A percentile compares a stretch with the other conserved stretches of the same genome.
Conservation (phyloP, 2,329 filamentous ascomycete genomes). For the Acrocalymma vagum region DNA sequence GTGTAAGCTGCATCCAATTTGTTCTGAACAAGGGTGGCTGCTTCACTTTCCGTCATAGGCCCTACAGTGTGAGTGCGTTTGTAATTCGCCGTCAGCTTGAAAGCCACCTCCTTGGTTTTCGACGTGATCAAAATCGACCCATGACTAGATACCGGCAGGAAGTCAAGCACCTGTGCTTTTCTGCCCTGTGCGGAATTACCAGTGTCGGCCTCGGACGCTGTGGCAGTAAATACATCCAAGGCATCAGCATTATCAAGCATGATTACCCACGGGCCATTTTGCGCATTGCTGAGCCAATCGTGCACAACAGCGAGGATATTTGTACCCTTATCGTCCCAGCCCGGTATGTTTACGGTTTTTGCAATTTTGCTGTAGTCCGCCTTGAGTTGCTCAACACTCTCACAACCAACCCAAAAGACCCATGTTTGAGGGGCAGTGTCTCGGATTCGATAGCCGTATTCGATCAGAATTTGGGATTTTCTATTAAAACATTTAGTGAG, state of each 20-base stretch:
- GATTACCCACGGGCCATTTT: constrained; percentile 37
- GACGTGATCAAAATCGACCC: constrained; percentile 23
- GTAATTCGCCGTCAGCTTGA: constrained; percentile 23
- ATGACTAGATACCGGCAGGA: constrained; percentile 15
- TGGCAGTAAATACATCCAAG: constrained; percentile 12
- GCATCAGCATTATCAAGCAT: constrained; percentile 44
- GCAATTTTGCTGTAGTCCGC: constrained; percentile 38
- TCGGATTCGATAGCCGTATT: constrained; percentile 28
- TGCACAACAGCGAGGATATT: constrained; percentile 32
- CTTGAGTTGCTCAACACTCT: constrained; percentile 28
- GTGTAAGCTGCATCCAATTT: constrained; percentile 7
- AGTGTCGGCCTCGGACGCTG: neutral
- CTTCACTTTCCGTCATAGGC: constrained; percentile 23
- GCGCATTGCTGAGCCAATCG: constrained; percentile 29
- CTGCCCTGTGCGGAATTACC: neutral
- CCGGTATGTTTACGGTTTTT: constrained; percentile 24
- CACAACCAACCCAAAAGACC: constrained; percentile 42
- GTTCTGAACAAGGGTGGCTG: constrained; percentile 14
- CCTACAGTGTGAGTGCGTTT: constrained; percentile 13
- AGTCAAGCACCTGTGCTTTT: constrained; percentile 9
- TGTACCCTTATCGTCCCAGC: constrained; percentile 28
- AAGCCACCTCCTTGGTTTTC: constrained; percentile 20
- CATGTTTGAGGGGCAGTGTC: constrained; percentile 27
- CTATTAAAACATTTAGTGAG: constrained; percentile 6
- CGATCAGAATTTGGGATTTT: constrained; percentile 30